phyloP scores from a whole-genome alignment of 2,329 filamentous ascomycete species.

The Beauveria rudraprayagi region DNA sequence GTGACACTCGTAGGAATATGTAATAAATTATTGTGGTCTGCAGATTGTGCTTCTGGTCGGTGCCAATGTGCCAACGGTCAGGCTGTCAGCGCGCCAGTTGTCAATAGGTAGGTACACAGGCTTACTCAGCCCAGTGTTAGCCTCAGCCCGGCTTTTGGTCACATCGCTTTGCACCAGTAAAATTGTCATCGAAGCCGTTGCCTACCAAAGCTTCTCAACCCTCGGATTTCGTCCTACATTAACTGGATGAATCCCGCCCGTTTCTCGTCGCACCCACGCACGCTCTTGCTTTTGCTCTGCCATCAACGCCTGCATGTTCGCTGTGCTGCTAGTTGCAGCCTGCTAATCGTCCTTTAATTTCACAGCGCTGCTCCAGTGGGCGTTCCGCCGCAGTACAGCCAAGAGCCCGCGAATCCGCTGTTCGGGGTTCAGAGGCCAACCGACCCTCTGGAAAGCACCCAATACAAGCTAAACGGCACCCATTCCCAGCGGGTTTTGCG shows the following conservation, averaged over 20 bases:
- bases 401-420: background rate
- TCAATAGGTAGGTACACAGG: background rate
- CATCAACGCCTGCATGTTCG: constrained; percentile 1
- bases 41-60: background rate
- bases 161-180: background rate
- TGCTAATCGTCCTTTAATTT: background rate
- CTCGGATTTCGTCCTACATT: constrained; percentile 12
- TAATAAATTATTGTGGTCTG: background rate
- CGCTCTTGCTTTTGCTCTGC: constrained; percentile 1
- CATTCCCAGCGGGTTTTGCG: constrained; percentile 5
- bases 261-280: constrained; percentile 6
- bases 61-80: background rate
- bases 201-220: background rate
- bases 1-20: background rate
- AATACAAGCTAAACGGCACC: background rate
- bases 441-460: background rate
- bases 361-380: background rate
- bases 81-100: background rate
- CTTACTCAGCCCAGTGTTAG: constrained; percentile 6
- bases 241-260: constrained; percentile 12
- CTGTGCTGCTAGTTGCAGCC: background rate
- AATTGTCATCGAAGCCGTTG: background rate
- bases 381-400: background rate
- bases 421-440: constrained; percentile 4
- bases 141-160: constrained; percentile 8